These are phyloP conservation scores for Leucocoprinus sp. DNA, from an alignment of 768 basidiomycete genomes.

Conservation along the genomic window DNA sequence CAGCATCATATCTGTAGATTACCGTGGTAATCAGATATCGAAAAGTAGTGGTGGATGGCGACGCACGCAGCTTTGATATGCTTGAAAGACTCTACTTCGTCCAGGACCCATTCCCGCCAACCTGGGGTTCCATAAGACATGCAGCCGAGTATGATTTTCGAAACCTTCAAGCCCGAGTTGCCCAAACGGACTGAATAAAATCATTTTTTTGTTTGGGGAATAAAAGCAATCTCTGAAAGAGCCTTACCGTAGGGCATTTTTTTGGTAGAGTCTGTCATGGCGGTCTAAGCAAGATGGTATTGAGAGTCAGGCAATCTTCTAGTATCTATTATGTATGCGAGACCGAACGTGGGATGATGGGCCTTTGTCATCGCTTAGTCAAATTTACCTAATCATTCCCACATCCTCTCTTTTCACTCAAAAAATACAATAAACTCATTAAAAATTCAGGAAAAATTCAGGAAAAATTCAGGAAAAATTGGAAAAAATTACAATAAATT, in stretches of 20 bases:
- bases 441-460: no score
- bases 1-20: conserved; percentile 40
- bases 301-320: no score
- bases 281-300: no score
- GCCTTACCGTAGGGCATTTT: not conserved
- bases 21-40: not conserved
- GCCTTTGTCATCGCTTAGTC: no score
- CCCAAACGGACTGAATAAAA: conserved; percentile 34
- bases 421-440: no score
- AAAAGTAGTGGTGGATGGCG: not conserved
- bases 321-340: no score
- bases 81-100: conserved; percentile 42
- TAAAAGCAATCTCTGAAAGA: not conserved
- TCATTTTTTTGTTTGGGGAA: not conserved
- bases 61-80: conserved; percentile 43
- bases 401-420: no score
- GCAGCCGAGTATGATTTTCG: conserved; percentile 57
- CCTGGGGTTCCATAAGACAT: conserved; percentile 49
- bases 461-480: no score
- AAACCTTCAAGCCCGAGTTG: conserved; percentile 53
- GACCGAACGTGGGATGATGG: no score
- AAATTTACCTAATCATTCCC: no score
- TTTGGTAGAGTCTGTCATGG: no score
- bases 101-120: conserved; percentile 42
- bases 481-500: no score